Conservation (phyloP, 2,329 filamentous ascomycete species). For the Ascochyta lentis region DNA sequence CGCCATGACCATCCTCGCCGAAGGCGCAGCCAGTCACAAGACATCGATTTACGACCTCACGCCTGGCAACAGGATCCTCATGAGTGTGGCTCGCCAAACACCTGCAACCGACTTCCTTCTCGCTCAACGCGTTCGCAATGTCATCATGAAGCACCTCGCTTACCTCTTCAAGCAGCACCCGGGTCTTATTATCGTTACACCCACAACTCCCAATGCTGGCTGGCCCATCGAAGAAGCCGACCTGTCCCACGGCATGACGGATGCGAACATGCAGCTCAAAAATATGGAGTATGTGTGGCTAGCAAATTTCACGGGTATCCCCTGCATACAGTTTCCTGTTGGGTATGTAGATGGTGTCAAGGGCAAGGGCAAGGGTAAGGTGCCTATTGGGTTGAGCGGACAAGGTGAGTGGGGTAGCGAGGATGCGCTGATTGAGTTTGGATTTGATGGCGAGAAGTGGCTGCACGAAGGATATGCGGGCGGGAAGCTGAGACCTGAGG, state of each 20-base stretch:
- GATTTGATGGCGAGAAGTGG: slow-evolving; percentile 58
- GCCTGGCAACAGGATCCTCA: slow-evolving; percentile 71
- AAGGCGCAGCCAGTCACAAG: slow-evolving; percentile 64
- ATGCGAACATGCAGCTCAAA: slow-evolving; percentile 74
- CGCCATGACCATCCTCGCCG: slow-evolving; percentile 76
- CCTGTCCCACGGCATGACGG: slow-evolving; percentile 67
- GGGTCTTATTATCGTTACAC: slow-evolving; percentile 78
- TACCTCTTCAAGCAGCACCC: slow-evolving; percentile 73
- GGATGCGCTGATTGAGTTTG: slow-evolving; percentile 60
- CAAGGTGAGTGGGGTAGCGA: slow-evolving; percentile 64
- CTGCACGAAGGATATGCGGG: slow-evolving; percentile 49
- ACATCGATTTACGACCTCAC: slow-evolving; percentile 64
- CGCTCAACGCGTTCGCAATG: slow-evolving; percentile 73
- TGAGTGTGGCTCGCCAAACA: slow-evolving; percentile 69
- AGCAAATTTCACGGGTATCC: slow-evolving; percentile 81
- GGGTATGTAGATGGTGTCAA: slow-evolving; percentile 69
- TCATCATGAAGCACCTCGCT: slow-evolving; percentile 81
- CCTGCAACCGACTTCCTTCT: slow-evolving; percentile 73
- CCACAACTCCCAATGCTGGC: slow-evolving; percentile 76
- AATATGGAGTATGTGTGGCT: slow-evolving; percentile 88
- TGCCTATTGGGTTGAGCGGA: slow-evolving; percentile 62
- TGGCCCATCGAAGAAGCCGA: slow-evolving; percentile 76
- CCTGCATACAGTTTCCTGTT: slow-evolving; percentile 75
- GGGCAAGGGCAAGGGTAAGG: slow-evolving; percentile 59
- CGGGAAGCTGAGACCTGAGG: slow-evolving; percentile 45